These are phyloP conservation scores for Dactylonectria macrodidyma DNA, from an alignment of 2,329 filamentous ascomycete species.

Conservation along the genomic window DNA sequence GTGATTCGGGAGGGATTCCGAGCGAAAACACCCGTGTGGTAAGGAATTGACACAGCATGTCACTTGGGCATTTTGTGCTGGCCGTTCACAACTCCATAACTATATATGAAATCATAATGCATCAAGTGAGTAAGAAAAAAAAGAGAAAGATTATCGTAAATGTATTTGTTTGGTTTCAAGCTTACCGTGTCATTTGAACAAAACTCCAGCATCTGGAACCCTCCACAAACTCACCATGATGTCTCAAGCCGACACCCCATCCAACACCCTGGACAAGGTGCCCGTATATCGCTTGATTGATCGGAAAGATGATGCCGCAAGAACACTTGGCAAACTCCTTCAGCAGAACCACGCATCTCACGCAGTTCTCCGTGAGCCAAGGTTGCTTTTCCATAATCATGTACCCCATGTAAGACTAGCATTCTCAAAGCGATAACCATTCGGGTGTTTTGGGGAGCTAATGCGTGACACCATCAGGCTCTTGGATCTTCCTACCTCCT, in stretches of 20 bases:
- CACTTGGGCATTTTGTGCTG: neutral
- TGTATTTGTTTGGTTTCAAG: neutral
- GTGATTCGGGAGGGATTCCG: constrained; percentile 1
- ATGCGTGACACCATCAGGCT: neutral
- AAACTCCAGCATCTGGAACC: neutral
- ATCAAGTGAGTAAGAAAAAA: neutral
- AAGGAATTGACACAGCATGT: neutral
- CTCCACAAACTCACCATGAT: neutral
- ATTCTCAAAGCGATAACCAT: neutral
- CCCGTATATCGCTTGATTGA: neutral
- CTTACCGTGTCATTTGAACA: neutral
- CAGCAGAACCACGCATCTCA: neutral
- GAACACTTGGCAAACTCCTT: constrained; percentile 11
- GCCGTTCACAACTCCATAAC: neutral
- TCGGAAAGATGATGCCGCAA: neutral
- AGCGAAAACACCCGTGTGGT: neutral
- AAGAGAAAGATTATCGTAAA: neutral
- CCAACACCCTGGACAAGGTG: neutral
- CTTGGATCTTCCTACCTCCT: constrained; percentile 11
- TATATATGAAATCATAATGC: neutral
- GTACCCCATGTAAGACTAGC: constrained; percentile 13
- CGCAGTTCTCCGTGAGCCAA: constrained; percentile 13
- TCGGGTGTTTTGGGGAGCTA: neutral
- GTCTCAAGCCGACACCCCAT: neutral
- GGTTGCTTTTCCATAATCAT: constrained; percentile 18